Conservation (phyloP, 257 asterid genomes). For the Coffea eugenioides region DNA sequence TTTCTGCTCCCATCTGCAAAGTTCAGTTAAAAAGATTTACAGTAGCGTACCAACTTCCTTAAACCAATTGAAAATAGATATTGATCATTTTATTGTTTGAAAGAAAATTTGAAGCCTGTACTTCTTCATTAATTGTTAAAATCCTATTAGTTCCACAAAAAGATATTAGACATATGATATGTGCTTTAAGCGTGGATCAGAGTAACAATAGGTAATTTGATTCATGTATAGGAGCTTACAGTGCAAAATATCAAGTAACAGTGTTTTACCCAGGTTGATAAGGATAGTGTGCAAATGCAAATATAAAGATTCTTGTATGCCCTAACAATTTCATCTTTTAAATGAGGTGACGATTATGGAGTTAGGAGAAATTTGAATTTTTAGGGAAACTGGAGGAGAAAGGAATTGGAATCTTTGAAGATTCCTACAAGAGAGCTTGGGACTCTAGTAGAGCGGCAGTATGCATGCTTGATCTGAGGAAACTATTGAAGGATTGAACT, state of each 20-base stretch:
- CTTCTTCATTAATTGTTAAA: not conserved
- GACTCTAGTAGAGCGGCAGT: not conserved
- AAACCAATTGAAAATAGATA: not conserved
- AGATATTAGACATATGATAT: not conserved
- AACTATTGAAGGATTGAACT: not conserved
- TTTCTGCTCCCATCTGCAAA: slow-evolving; percentile 55
- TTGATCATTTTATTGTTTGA: not conserved
- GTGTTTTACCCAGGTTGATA: not conserved
- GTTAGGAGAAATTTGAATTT: not conserved
- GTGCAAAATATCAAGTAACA: not conserved
- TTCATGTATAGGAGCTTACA: not conserved
- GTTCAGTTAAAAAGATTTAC: slow-evolving; percentile 12
- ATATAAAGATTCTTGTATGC: not conserved
- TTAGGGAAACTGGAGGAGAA: not conserved
- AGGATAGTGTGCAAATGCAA: not conserved
- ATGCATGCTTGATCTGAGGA: not conserved
- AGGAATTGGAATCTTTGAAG: not conserved
- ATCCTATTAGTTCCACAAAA: not conserved
- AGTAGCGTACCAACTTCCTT: not conserved
- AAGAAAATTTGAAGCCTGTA: not conserved
- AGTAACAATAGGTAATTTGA: no score
- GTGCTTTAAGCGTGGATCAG: not conserved
- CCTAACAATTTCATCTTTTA: not conserved
- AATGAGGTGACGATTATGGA: not conserved
- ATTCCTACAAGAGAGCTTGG: not conserved